Evolutionary conservation across 2,329 filamentous ascomycete genomes (phyloP).

Genomic region (Phaeosphaeriaceae sp.): DNA sequence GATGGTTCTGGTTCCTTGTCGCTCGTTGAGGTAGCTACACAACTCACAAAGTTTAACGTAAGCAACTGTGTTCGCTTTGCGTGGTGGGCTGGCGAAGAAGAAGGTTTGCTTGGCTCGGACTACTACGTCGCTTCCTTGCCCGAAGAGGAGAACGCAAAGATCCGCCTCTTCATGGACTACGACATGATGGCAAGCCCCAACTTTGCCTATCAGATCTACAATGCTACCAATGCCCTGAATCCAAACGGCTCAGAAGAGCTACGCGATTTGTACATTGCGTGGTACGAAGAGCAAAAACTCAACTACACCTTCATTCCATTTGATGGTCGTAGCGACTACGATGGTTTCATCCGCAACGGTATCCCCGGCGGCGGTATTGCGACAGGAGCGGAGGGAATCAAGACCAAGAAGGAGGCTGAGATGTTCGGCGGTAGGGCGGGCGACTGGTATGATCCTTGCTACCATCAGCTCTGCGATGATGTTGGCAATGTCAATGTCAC

Average conservation of each 20-base stretch:
- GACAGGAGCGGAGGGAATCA: constrained; percentile 51
- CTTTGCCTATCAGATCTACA: constrained; percentile 51
- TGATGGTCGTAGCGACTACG: constrained; percentile 51
- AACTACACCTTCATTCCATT: constrained; percentile 51
- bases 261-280: constrained; percentile 48
- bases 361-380: constrained; percentile 51
- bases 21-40: constrained; percentile 46
- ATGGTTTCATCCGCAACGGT: constrained; percentile 50
- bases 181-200: constrained; percentile 53
- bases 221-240: constrained; percentile 47
- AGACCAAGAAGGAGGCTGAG: constrained; percentile 46
- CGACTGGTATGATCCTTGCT: constrained; percentile 49
- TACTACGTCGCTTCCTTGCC: constrained; percentile 48
- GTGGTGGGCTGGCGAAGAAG: constrained; percentile 52
- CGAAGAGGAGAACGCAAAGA: constrained; percentile 47
- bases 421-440: constrained; percentile 50
- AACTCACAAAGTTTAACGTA: constrained; percentile 45
- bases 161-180: constrained; percentile 53
- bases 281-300: constrained; percentile 45
- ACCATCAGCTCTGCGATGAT: constrained; percentile 50
- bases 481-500: constrained; percentile 48
- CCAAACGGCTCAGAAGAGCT: constrained; percentile 47
- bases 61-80: constrained; percentile 52
- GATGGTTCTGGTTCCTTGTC: constrained; percentile 50
- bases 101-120: constrained; percentile 48